Evolutionary conservation across 176 grass and related monocot species (phyloP).

Genomic region (Hordeum marinum): DNA sequence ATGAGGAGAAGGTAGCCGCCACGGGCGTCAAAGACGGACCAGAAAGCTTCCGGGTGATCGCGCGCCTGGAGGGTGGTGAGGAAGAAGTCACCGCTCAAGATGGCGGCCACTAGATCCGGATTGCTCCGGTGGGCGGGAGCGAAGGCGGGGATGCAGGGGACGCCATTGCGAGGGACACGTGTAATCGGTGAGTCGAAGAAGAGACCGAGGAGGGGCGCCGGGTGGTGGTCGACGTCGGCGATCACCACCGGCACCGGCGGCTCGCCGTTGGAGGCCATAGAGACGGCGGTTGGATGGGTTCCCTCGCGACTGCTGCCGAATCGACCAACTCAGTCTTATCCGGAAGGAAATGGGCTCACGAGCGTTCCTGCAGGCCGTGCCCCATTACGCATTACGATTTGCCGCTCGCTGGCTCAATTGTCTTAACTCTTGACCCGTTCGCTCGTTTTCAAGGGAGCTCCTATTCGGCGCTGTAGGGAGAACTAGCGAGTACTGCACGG

Average conservation of each 20-base stretch:
- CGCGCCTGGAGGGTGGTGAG: neutral
- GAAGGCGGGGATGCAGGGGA: neutral
- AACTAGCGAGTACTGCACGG: too few species aligned
- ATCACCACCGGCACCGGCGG: neutral
- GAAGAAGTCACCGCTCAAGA: neutral
- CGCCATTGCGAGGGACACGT: too few species aligned
- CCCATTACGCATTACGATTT: too few species aligned
- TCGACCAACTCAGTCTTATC: too few species aligned
- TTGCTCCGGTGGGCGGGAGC: neutral
- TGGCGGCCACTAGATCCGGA: neutral
- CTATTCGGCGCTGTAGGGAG: too few species aligned
- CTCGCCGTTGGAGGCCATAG: neutral
- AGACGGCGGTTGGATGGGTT: too few species aligned
- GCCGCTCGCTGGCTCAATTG: too few species aligned
- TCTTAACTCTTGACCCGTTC: too few species aligned
- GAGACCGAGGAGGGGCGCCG: neutral
- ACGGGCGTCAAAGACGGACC: neutral
- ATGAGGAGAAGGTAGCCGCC: constrained; percentile 1
- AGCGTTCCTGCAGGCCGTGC: too few species aligned
- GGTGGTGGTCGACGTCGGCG: neutral
- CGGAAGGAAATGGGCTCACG: too few species aligned
- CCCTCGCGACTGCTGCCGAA: too few species aligned
- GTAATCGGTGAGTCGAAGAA: neutral
- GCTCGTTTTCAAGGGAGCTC: too few species aligned
- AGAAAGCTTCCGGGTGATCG: neutral